These are phyloP conservation scores for Lachnellula subtilissima DNA, from an alignment of 2,329 filamentous ascomycete species.

Conservation along the genomic window DNA sequence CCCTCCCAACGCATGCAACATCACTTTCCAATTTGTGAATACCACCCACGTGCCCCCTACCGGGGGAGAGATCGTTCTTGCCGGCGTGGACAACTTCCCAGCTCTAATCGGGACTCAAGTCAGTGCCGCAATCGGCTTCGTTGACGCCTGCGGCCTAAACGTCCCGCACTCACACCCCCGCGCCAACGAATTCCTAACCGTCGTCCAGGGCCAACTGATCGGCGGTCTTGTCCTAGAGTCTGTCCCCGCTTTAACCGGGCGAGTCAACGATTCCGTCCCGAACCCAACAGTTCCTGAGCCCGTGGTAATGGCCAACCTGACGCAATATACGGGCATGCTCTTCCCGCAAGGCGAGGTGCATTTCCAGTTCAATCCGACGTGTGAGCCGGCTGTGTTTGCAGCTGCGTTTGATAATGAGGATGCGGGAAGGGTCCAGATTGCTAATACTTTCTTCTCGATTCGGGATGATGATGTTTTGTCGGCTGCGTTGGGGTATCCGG, in stretches of 20 bases:
- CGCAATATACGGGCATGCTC: constrained; percentile 44
- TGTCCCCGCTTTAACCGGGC: neutral
- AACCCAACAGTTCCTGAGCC: constrained; percentile 9
- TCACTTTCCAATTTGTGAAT: neutral
- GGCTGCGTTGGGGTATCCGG: constrained; percentile 19
- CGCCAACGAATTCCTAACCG: constrained; percentile 46
- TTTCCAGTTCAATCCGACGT: constrained; percentile 51
- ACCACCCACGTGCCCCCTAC: neutral
- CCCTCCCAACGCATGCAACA: neutral
- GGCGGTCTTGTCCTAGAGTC: constrained; percentile 14
- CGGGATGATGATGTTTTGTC: constrained; percentile 30
- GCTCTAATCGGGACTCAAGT: neutral
- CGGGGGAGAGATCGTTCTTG: neutral
- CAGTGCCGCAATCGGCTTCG: constrained; percentile 40
- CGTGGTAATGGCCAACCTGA: constrained; percentile 35
- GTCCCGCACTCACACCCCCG: constrained; percentile 51
- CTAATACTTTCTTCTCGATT: constrained; percentile 34
- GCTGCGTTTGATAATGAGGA: constrained; percentile 37
- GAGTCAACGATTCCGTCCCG: too few relatives aligned
- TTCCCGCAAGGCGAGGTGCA: constrained; percentile 51
- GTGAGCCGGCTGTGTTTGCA: constrained; percentile 44
- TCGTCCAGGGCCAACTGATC: constrained; percentile 43
- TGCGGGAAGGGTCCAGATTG: constrained; percentile 31
- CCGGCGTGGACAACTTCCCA: neutral
- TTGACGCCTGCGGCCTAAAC: constrained; percentile 49